Percentiles rank a stretch among this genome's conserved stretches.
These are phyloP conservation scores for Lactarius pseudohatsudake DNA, from an alignment of 768 basidiomycete species.

Conservation along the genomic window DNA sequence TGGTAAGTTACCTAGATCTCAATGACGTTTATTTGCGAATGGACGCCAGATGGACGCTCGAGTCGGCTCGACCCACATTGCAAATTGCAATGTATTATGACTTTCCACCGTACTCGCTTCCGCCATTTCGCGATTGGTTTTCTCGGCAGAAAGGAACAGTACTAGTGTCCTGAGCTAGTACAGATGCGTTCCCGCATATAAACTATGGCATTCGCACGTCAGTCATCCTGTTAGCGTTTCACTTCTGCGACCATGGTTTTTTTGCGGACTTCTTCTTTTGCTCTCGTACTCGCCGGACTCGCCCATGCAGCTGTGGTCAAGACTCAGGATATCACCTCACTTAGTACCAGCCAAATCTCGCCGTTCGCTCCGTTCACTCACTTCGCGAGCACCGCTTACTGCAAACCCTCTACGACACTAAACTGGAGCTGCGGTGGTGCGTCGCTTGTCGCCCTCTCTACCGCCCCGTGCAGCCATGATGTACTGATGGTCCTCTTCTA, in stretches of 20 bases:
- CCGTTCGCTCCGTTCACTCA: conserved; percentile 35
- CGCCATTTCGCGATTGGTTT: neutral
- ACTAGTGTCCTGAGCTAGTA: neutral
- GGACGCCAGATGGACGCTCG: too few species aligned
- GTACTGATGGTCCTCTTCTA: conserved; percentile 24
- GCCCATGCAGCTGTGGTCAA: conserved; percentile 1
- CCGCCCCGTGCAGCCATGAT: neutral
- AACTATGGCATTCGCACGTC: neutral
- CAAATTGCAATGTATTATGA: too few species aligned
- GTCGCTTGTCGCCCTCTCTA: neutral
- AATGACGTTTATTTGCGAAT: too few species aligned
- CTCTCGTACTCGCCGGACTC: neutral
- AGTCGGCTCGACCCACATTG: too few species aligned
- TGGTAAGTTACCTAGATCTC: too few species aligned
- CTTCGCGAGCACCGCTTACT: conserved; percentile 38
- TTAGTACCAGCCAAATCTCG: conserved; percentile 33
- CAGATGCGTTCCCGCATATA: neutral
- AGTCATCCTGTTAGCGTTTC: too few species aligned
- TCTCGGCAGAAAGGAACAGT: neutral
- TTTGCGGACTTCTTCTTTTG: neutral
- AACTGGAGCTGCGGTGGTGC: conserved; percentile 37
- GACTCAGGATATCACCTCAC: conserved; percentile 29
- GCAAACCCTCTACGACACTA: conserved; percentile 32
- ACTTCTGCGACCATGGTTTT: neutral
- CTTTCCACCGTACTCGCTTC: too few species aligned